phyloP scores from a whole-genome alignment of 148 eudicot genomes.

The Arbutus unedo region DNA sequence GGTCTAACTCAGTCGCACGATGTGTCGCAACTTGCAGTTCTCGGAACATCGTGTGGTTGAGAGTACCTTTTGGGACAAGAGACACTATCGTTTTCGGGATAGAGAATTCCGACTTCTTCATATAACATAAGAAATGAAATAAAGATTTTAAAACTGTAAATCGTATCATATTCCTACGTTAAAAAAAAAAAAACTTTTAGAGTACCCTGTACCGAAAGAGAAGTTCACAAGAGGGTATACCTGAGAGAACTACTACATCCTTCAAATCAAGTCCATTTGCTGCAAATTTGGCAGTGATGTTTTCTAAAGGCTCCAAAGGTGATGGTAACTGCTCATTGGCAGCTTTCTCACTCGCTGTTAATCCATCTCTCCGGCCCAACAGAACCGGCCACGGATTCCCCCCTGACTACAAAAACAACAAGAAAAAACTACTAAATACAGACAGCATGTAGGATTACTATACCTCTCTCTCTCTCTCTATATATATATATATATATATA shows the following conservation, averaged over 20 bases:
- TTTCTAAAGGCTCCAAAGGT: constrained; percentile 43
- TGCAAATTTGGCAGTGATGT: constrained; percentile 44
- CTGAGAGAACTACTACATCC: constrained; percentile 57
- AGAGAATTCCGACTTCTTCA: not conserved
- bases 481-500: not conserved
- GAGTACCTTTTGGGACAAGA: too few species aligned
- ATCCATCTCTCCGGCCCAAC: constrained; percentile 47
- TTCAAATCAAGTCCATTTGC: constrained; percentile 46
- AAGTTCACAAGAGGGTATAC: constrained; percentile 19
- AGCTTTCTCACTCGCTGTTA: constrained; percentile 36
- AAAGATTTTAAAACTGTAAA: not conserved
- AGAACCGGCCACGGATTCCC: constrained; percentile 35
- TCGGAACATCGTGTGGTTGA: not conserved
- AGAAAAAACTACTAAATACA: not conserved
- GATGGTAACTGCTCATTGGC: constrained; percentile 41
- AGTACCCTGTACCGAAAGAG: not conserved
- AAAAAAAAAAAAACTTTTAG: not conserved
- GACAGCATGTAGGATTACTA: not conserved
- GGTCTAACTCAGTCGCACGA: not conserved
- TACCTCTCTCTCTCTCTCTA: too few species aligned
- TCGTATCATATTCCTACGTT: not conserved
- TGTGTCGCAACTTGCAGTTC: not conserved
- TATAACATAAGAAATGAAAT: not conserved
- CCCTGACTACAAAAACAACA: constrained; percentile 31
- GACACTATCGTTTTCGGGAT: not conserved